Base-by-base conservation (phyloP, 2,329 filamentous ascomycete genomes). In the Grosmannia serpens region DNA sequence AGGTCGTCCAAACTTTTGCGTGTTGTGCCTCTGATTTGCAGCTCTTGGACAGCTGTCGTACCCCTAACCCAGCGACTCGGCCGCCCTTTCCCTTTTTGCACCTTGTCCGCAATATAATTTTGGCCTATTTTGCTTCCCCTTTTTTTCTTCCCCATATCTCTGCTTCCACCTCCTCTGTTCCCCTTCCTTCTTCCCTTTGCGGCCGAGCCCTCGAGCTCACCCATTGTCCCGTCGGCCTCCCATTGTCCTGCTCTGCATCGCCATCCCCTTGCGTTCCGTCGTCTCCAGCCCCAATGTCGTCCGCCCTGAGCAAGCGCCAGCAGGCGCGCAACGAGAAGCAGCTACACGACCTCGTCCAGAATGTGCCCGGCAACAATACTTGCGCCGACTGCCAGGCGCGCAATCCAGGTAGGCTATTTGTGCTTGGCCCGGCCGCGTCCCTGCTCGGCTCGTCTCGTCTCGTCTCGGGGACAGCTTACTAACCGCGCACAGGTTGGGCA, bases 311-410 rank as follows among this genome's bases (percentile, higher is more conserved):
- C 79, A 99, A 97, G 81, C 90, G 94, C 74, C 90, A 96, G 77
- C 92, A 96, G 80, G 90, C 88, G 78, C 91, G 94, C 74, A 96
- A 99, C 73, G 94, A 99, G 77, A 89, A 89, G 70, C 78, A 84
- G 58, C 79, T 99, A 64, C 90, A 96, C 69, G 92, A 97, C 53
- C 82, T 99, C 63, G 86, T 97, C 65, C 88, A 88, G 65, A 84
- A 78, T 44, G 66, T 95, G 11, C 83, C 91, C 10, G 94, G 94
- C 60, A 99, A 99, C 76, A 91, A 94, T 70, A 78, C 84, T 67
- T 99, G 94, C 76, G 94, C 94, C 63, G 94, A 99, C 74, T 99
- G 94, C 75, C 82, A 86, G 69, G 86, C 90, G 61, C 85, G 85
- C 71, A 97, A 96, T 73, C 94, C 94, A 84, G 87, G 91, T 95